Conservation (phyloP, 345 rosid species). For the Euclidium syriacum region DNA sequence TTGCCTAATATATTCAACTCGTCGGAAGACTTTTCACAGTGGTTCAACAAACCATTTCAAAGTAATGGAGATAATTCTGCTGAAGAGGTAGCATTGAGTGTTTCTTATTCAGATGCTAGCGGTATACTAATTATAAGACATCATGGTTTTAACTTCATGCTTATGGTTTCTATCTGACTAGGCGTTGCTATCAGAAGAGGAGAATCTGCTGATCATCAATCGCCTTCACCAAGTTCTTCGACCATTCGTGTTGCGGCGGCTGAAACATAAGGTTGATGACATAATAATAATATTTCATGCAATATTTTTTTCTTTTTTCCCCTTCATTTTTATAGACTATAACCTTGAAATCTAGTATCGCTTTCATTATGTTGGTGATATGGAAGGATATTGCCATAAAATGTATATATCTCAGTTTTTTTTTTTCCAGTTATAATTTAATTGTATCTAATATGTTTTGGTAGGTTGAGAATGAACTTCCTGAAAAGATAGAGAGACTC, state of each 20-base stretch:
- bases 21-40: conserved; percentile 92
- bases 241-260: conserved; percentile 88
- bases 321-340: too few species aligned
- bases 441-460: conserved; percentile 38
- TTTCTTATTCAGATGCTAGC: conserved; percentile 1
- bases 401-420: background rate
- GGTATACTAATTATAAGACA: conserved; percentile 11
- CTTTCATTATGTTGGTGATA: background rate
- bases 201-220: conserved; percentile 82
- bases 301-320: too few species aligned
- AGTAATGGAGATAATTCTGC: conserved; percentile 82
- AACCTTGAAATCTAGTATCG: too few species aligned
- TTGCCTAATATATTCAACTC: conserved; percentile 92
- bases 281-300: too few species aligned
- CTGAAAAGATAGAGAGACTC: conserved; percentile 90
- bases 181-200: conserved; percentile 95
- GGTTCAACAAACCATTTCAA: conserved; percentile 97
- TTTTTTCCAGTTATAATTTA: background rate
- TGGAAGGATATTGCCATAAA: background rate
- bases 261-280: conserved; percentile 75
- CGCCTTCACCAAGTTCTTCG: conserved; percentile 97
- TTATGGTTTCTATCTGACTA: conserved; percentile 24
- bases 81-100: conserved; percentile 52
- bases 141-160: background rate
- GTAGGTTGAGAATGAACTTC: conserved; percentile 88